Evolutionary conservation across 2,329 filamentous ascomycete species (phyloP), one percentile per base, ranked within the genome.

Genomic region (Cytospora piceicola): DNA sequence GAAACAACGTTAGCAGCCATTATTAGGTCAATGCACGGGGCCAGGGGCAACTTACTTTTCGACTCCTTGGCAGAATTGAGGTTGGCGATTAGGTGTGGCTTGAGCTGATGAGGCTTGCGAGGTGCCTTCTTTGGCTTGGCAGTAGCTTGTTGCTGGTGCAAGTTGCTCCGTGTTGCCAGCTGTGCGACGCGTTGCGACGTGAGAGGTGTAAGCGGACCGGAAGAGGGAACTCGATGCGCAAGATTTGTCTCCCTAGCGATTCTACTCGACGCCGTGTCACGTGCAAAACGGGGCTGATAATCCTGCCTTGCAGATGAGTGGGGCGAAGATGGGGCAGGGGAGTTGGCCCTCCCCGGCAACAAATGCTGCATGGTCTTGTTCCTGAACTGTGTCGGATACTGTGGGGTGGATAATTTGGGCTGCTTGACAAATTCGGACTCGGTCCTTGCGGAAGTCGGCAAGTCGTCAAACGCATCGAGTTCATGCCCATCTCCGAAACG

Each of bases 401-500:
- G 88, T 62, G 86, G 85, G 56, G 85, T 87, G 42, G 56, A 39
- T 9, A 54, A 36, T 49, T 90, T 81, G 3, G 95, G 94, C 71
- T 91, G 88, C 76, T 94, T 96, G 68, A 93, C 83, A 73, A 88
- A 99, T 72, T 88, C 91, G 68, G 88, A 93, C 77, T 99, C 95
- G 17, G 88, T 85, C 67, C 90, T 87, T 15, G 85, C 88, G 20
- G 94, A 97, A 0, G 94, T 98, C 1, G 94, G 94, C 64, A 99
- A 81, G 77, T 99, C 95, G 75, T 99, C 95, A 75, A 99, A 98
- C 2, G 86, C 88, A 71, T 98, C 94, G 39, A 99, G 83, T 77
- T 99, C 95, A 67, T 90, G 91, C 20, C 95, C 95, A 76, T 97
- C 93, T 15, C 95, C 95, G 78, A 96, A 99, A 72, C 92, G 88